phyloP scores from a whole-genome alignment of 768 basidiomycete species.

The Chlorophyllum brunneum region DNA sequence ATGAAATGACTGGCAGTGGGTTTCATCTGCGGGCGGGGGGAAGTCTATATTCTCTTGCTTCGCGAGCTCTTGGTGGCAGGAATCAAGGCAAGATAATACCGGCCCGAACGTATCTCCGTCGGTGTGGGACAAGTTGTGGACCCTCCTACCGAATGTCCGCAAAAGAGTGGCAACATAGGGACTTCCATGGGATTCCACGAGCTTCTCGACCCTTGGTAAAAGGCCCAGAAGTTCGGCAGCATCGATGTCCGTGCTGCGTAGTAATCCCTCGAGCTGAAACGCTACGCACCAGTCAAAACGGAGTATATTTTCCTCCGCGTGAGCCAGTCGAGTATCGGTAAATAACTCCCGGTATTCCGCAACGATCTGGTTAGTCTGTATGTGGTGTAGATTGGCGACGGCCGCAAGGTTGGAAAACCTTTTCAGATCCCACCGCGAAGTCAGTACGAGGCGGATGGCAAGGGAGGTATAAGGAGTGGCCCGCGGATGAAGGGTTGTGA shows the following conservation, averaged over 20 bases:
- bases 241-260: conserved; percentile 38
- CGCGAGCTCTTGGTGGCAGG: conserved; percentile 23
- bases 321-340: conserved; percentile 26
- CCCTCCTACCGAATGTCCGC: conserved; percentile 29
- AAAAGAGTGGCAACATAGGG: conserved; percentile 36
- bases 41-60: conserved; percentile 19
- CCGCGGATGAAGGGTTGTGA: conserved; percentile 31
- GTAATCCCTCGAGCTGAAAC: conserved; percentile 51
- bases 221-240: conserved; percentile 44
- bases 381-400: conserved; percentile 33
- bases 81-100: conserved; percentile 24
- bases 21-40: conserved; percentile 24
- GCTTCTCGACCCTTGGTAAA: conserved; percentile 25
- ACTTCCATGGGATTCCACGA: conserved; percentile 27
- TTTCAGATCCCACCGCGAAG: conserved; percentile 26
- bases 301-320: conserved; percentile 28
- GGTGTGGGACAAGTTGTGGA: conserved; percentile 19
- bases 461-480: conserved; percentile 49
- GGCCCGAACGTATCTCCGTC: conserved; percentile 18
- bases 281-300: conserved; percentile 44
- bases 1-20: conserved; percentile 24
- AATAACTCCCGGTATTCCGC: conserved; percentile 41
- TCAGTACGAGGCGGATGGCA: conserved; percentile 45
- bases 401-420: conserved; percentile 35
- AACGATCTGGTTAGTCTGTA: conserved; percentile 30